Conservation (phyloP, 78 protist genomes). For the Dictyostelium discoideum region DNA sequence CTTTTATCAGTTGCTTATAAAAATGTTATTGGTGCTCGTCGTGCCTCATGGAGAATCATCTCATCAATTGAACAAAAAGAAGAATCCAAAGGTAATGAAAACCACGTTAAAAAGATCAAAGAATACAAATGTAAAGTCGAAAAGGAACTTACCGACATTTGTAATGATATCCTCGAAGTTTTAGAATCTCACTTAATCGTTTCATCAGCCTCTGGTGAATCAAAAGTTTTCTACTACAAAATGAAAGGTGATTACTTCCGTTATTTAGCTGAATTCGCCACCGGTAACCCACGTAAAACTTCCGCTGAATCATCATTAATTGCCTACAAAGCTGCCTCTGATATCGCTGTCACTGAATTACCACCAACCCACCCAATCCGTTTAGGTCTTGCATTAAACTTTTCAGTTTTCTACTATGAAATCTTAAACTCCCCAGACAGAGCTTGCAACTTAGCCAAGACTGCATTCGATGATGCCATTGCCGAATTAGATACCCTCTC, state of each 20-base stretch:
- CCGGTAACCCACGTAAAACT: slow-evolving; percentile 85
- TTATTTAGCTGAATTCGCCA: slow-evolving; percentile 97
- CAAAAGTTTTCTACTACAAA: slow-evolving; percentile 97
- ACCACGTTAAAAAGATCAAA: slow-evolving; percentile 74
- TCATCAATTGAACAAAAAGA: slow-evolving; percentile 95
- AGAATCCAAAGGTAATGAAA: slow-evolving; percentile 87
- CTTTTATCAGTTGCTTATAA: slow-evolving; percentile 99
- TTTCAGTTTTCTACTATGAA: slow-evolving; percentile 99
- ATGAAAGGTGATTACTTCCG: slow-evolving; percentile 99
- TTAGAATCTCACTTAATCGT: slow-evolving; percentile 93
- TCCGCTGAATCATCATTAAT: slow-evolving; percentile 91
- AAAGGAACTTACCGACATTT: slow-evolving; percentile 93
- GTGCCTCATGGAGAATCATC: slow-evolving; percentile 99
- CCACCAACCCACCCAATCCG: slow-evolving; percentile 99
- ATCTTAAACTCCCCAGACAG: slow-evolving; percentile 93
- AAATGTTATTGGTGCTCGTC: slow-evolving; percentile 98
- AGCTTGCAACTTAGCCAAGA: slow-evolving; percentile 97
- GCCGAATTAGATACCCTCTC: slow-evolving; percentile 97
- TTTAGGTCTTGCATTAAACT: slow-evolving; percentile 99
- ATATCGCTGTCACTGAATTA: slow-evolving; percentile 88
- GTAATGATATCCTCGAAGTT: slow-evolving; percentile 91
- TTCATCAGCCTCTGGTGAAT: slow-evolving; percentile 84
- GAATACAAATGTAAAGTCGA: slow-evolving; percentile 93
- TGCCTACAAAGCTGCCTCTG: slow-evolving; percentile 96
- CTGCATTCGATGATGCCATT: slow-evolving; percentile 96